These are phyloP conservation scores for Dimocarpus longan DNA, from an alignment of 345 rosid genomes.

Conservation along the genomic window DNA sequence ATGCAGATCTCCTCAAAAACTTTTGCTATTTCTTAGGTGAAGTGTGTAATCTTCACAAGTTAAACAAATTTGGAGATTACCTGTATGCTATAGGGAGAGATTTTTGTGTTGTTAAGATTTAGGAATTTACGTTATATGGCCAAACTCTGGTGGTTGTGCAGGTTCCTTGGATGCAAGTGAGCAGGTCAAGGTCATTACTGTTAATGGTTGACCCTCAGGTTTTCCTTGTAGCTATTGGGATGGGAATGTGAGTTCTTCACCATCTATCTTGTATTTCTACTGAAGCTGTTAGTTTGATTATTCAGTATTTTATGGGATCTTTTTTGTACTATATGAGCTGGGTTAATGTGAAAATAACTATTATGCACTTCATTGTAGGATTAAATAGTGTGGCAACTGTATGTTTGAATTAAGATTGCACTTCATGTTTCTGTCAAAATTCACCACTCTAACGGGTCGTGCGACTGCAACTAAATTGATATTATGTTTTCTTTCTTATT, in stretches of 20 bases:
- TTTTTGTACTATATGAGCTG: conserved; percentile 5
- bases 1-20: too few relatives aligned
- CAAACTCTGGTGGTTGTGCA: conserved; percentile 35
- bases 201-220: conserved; percentile 69
- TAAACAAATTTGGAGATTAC: not conserved
- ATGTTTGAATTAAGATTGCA: not conserved
- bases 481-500: not conserved
- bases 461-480: not conserved
- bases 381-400: not conserved
- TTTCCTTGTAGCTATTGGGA: conserved; percentile 73
- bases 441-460: not conserved
- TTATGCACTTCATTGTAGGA: not conserved
- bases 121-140: conserved; percentile 14
- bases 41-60: not conserved
- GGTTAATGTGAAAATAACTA: not conserved
- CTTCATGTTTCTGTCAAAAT: not conserved
- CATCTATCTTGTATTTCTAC: conserved; percentile 5
- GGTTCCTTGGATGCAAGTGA: conserved; percentile 98
- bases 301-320: not conserved
- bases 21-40: not conserved
- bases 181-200: conserved; percentile 83
- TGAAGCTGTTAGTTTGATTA: not conserved
- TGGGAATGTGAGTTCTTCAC: conserved; percentile 63
- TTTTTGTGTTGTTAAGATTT: not conserved
- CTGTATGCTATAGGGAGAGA: not conserved